A percentile compares a stretch with the other conserved stretches of the same genome.
Evolutionary conservation across 169 alveolate genomes (phyloP).

Genomic region (Plasmodium sp.): DNA sequence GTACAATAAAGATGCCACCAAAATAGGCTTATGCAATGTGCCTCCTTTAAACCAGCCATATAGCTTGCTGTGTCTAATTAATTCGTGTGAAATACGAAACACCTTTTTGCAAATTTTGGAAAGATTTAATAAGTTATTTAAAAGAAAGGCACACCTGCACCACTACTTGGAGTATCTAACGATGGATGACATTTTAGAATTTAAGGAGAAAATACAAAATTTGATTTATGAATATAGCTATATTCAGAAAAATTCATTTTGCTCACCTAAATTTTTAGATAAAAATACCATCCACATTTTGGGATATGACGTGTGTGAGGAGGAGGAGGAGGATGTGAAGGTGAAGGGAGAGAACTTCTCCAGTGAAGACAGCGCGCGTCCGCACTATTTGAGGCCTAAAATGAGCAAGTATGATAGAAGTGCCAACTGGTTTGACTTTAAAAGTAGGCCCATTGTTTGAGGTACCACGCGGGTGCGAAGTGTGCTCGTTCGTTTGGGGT

Average conservation of each 20-base stretch:
- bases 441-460: constrained; percentile 57
- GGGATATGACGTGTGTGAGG: constrained; percentile 66
- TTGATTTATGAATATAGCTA: constrained; percentile 77
- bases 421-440: constrained; percentile 63
- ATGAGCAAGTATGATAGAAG: constrained; percentile 2
- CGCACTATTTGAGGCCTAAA: constrained; percentile 38
- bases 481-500: constrained; percentile 7
- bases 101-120: constrained; percentile 82
- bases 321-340: background rate
- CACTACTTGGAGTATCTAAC: constrained; percentile 89
- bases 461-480: constrained; percentile 9
- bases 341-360: background rate
- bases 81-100: constrained; percentile 89
- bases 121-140: constrained; percentile 89
- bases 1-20: constrained; percentile 94
- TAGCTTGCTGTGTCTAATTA: constrained; percentile 89
- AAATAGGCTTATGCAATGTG: constrained; percentile 91
- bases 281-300: constrained; percentile 27
- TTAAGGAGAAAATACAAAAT: constrained; percentile 85
- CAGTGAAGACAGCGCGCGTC: background rate
- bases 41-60: constrained; percentile 91
- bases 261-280: constrained; percentile 72
- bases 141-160: constrained; percentile 91
- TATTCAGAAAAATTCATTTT: constrained; percentile 58
- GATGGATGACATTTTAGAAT: constrained; percentile 48